phyloP scores from a whole-genome alignment of 768 basidiomycete genomes.

The Termitomyces eurrhizus region DNA sequence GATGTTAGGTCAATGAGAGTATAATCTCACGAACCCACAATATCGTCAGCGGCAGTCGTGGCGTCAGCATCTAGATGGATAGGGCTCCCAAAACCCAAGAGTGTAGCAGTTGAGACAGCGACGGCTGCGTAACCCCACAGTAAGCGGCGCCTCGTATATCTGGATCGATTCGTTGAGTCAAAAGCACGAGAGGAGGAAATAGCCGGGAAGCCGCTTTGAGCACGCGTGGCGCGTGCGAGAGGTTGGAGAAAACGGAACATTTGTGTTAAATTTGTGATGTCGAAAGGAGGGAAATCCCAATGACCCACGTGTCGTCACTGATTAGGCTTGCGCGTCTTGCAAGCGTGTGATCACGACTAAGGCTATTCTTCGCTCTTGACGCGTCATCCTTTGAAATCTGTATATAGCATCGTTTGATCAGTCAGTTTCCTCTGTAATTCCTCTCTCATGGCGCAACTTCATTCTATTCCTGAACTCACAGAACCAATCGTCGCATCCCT shows the following conservation, averaged over 20 bases:
- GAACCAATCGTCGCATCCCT: background rate
- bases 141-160: background rate
- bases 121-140: conserved; percentile 15
- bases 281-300: background rate
- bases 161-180: background rate
- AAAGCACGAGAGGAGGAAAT: conserved; percentile 7
- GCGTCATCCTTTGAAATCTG: conserved; percentile 12
- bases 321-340: conserved; percentile 12
- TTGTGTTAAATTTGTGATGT: background rate
- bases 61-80: conserved; percentile 14
- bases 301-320: conserved; percentile 7
- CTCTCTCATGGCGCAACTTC: conserved; percentile 5
- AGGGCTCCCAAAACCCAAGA: conserved; percentile 4
- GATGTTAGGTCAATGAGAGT: background rate
- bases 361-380: conserved; percentile 1
- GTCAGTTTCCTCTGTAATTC: conserved; percentile 10
- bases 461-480: conserved; percentile 2
- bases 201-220: conserved; percentile 3
- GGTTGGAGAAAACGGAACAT: conserved; percentile 14
- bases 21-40: conserved; percentile 8
- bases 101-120: conserved; percentile 5
- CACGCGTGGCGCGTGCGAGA: conserved; percentile 10
- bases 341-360: conserved; percentile 6
- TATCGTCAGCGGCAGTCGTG: background rate
- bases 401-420: background rate